phyloP scores from a whole-genome alignment of 345 rosid genomes.

The Viola odorata region DNA sequence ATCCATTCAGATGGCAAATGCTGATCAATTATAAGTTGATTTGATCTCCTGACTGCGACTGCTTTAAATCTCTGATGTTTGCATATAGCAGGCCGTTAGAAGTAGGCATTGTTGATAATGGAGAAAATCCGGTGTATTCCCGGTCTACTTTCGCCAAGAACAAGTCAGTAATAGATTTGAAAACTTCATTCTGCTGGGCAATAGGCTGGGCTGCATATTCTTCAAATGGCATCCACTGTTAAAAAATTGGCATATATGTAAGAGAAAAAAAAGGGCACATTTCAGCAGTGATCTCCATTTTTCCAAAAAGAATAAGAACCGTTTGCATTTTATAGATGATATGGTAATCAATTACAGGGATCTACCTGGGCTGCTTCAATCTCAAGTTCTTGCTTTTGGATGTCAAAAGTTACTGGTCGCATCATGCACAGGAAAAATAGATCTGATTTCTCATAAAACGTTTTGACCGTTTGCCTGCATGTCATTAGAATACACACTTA shows the following conservation, averaged over 20 bases:
- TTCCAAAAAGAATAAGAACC: background rate
- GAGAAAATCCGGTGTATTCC: slow-evolving; percentile 46
- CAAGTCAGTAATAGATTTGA: slow-evolving; percentile 35
- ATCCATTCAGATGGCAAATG: too few species aligned
- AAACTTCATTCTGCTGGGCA: slow-evolving; percentile 40
- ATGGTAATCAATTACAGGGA: background rate
- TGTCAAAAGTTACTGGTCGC: slow-evolving; percentile 55
- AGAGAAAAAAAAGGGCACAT: background rate
- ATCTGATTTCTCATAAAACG: slow-evolving; percentile 64
- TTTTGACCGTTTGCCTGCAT: slow-evolving; percentile 54
- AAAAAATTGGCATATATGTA: too few species aligned
- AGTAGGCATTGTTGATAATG: slow-evolving; percentile 22
- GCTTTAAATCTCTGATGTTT: slow-evolving; percentile 34
- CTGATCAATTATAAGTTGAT: background rate
- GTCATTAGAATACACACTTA: background rate
- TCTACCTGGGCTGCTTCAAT: slow-evolving; percentile 83
- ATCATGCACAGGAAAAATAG: slow-evolving; percentile 66
- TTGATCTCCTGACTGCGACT: slow-evolving; percentile 11
- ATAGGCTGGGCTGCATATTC: slow-evolving; percentile 72
- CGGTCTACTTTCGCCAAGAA: slow-evolving; percentile 46
- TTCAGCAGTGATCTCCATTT: background rate
- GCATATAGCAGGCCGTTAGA: slow-evolving; percentile 32
- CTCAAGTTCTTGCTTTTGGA: slow-evolving; percentile 68
- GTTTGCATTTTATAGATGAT: background rate
- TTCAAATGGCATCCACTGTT: slow-evolving; percentile 76